phyloP scores from a whole-genome alignment of 2,329 filamentous ascomycete genomes.

The Amauroascus verrucosus region DNA sequence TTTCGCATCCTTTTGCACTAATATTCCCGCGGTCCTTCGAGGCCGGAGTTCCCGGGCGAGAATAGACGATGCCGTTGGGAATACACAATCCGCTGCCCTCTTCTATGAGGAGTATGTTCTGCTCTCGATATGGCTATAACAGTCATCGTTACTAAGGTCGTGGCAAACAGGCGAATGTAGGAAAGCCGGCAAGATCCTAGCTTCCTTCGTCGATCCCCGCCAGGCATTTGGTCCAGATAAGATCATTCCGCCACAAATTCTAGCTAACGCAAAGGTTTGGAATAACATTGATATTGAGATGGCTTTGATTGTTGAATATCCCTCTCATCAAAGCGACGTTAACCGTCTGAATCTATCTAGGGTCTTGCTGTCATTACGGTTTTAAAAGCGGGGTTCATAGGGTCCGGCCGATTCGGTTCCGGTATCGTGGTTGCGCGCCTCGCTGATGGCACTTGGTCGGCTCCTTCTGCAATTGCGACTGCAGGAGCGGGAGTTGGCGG shows the following conservation, averaged over 20 bases:
- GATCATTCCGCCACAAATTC: constrained; percentile 81
- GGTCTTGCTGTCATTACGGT: constrained; percentile 42
- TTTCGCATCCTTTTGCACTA: not conserved
- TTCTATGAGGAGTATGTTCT: constrained; percentile 38
- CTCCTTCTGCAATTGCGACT: constrained; percentile 41
- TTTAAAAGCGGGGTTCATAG: constrained; percentile 42
- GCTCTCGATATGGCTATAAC: constrained; percentile 10
- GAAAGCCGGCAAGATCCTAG: constrained; percentile 91
- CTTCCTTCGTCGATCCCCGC: constrained; percentile 85
- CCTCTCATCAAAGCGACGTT: not conserved
- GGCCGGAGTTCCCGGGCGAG: not conserved
- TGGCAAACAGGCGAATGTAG: constrained; percentile 71
- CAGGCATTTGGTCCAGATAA: constrained; percentile 95
- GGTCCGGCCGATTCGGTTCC: constrained; percentile 42
- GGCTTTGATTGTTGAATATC: not conserved
- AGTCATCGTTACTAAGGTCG: constrained; percentile 23
- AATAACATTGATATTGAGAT: not conserved
- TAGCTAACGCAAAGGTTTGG: constrained; percentile 77
- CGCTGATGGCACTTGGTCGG: constrained; percentile 41
- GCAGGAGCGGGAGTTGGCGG: constrained; percentile 42
- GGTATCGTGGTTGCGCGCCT: constrained; percentile 42
- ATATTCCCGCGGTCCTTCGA: not conserved
- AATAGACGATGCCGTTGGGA: constrained; percentile 15
- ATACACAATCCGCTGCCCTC: constrained; percentile 39
- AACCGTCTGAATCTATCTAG: constrained; percentile 21